Percentiles rank a stretch among this genome's conserved stretches.
Conservation (phyloP, 2,329 filamentous ascomycete genomes). For the Aureobasidium leucospermi region DNA sequence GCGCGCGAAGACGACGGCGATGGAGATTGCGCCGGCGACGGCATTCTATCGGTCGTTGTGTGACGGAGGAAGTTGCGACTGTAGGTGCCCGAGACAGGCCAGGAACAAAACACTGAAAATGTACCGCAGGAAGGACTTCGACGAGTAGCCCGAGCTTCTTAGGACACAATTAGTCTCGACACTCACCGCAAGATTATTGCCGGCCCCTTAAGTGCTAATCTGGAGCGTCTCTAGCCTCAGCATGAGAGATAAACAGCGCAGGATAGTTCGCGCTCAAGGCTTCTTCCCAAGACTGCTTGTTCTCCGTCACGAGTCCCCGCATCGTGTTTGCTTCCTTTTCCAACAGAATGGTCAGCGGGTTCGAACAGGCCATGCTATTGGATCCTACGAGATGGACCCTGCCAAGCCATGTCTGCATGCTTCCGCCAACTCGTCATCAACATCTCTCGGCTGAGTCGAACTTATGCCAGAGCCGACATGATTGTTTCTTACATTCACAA, state of each 20-base stretch:
- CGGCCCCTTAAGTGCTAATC: no score
- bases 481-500: background rate
- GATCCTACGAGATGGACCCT: background rate
- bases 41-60: background rate
- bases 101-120: background rate
- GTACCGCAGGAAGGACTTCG: background rate
- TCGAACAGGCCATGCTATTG: background rate
- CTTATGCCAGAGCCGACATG: background rate
- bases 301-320: background rate
- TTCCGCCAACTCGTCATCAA: background rate
- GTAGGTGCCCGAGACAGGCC: background rate
- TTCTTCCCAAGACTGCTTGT: background rate
- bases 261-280: background rate
- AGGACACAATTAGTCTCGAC: background rate
- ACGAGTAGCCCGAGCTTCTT: constrained; percentile 3
- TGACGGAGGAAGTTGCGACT: background rate
- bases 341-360: background rate
- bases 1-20: constrained; percentile 5
- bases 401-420: background rate
- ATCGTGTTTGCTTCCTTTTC: background rate
- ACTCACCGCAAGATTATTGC: constrained; percentile 1
- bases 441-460: background rate
- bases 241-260: background rate
- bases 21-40: background rate
- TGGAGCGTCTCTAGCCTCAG: background rate